phyloP scores from a whole-genome alignment of 805 yeast species.

The Lipomyces sp. region DNA sequence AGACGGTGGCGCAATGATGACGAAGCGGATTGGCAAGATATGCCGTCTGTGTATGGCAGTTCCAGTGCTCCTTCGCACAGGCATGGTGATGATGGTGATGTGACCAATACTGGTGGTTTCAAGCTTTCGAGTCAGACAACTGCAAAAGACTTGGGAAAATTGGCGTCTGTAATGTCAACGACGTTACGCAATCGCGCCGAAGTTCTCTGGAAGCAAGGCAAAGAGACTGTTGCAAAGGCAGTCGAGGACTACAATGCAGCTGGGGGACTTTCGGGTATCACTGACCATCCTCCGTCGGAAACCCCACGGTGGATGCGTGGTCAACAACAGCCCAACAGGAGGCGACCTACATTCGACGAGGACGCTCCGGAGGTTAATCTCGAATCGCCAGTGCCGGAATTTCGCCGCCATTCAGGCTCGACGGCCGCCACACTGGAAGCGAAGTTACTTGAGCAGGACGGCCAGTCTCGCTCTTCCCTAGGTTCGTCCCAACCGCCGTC shows the following conservation, averaged over 20 bases:
- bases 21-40: constrained; percentile 20
- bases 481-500: not conserved
- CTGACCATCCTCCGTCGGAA: not conserved
- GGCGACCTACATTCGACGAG: constrained; percentile 8
- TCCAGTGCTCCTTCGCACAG: too few relatives aligned
- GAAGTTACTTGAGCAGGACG: not conserved
- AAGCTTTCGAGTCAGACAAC: constrained; percentile 7
- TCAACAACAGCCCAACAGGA: constrained; percentile 13
- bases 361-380: constrained; percentile 14
- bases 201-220: constrained; percentile 54
- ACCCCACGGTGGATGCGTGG: constrained; percentile 27
- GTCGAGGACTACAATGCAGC: constrained; percentile 48
- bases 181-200: constrained; percentile 61
- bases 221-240: constrained; percentile 58
- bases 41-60: constrained; percentile 23
- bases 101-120: not conserved
- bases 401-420: not conserved
- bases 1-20: not conserved
- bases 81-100: constrained; percentile 3
- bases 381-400: constrained; percentile 15
- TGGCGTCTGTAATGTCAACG: constrained; percentile 46
- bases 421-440: not conserved
- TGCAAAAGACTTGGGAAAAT: constrained; percentile 25
- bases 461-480: constrained; percentile 7
- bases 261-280: not conserved